Evolutionary conservation across 2,329 filamentous ascomycete genomes (phyloP).

Genomic region (Acarospora socialis): DNA sequence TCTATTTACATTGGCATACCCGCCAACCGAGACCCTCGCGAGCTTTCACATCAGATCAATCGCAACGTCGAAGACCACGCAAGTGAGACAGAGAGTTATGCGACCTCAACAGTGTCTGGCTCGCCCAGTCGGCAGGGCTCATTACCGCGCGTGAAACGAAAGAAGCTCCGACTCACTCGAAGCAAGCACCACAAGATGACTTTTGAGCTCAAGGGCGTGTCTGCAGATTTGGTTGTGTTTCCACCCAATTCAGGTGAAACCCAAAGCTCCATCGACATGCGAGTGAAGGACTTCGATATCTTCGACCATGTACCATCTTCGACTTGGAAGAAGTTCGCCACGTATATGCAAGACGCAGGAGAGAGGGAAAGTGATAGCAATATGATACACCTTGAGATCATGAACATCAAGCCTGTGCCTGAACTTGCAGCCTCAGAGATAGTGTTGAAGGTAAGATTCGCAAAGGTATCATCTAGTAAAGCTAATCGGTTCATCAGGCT

Average conservation of each 20-base stretch:
- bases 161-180: constrained; percentile 59
- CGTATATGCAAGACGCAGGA: constrained; percentile 78
- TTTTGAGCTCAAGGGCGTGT: constrained; percentile 77
- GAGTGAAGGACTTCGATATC: constrained; percentile 70
- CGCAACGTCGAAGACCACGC: constrained; percentile 70
- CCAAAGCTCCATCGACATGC: constrained; percentile 72
- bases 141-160: constrained; percentile 26
- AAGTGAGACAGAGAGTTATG: constrained; percentile 82
- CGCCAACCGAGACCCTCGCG: constrained; percentile 67
- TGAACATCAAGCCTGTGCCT: constrained; percentile 75
- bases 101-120: constrained; percentile 48
- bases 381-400: constrained; percentile 80
- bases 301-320: constrained; percentile 91
- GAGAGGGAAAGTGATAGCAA: constrained; percentile 71
- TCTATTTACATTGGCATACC: constrained; percentile 96
- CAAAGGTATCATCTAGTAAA: constrained; percentile 4
- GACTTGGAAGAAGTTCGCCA: constrained; percentile 96
- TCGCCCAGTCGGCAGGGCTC: constrained; percentile 25
- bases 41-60: constrained; percentile 74
- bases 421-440: constrained; percentile 81
- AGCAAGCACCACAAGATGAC: constrained; percentile 92
- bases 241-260: constrained; percentile 65
- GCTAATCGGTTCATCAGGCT: constrained; percentile 28
- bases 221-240: constrained; percentile 68
- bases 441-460: constrained; percentile 49